Conservation (phyloP, 257 asterid species). For the Solanum bulbocastanum region DNA sequence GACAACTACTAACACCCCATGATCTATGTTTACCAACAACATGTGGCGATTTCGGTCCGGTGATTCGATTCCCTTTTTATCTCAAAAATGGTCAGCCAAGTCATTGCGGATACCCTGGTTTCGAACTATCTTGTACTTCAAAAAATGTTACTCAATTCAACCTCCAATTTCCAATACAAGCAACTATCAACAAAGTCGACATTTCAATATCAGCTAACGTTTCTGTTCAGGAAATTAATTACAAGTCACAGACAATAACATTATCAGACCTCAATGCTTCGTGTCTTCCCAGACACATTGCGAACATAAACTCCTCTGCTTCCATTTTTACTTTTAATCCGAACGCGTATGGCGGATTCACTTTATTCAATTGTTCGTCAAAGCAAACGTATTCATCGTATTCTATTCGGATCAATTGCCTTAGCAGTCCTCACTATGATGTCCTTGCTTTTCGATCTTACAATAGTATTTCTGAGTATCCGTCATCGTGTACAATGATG, state of each 20-base stretch:
- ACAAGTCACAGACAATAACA: conserved; percentile 15
- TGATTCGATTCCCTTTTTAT: conserved; percentile 56
- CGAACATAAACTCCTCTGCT: conserved; percentile 1
- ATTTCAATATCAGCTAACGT: conserved; percentile 10
- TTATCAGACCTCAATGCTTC: conserved; percentile 3
- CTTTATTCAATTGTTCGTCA: not conserved
- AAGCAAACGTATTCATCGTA: not conserved
- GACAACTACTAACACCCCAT: conserved; percentile 24
- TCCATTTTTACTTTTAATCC: not conserved
- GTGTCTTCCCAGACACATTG: conserved; percentile 18
- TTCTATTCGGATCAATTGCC: conserved; percentile 27
- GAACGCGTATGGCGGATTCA: not conserved
- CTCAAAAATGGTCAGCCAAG: conserved; percentile 4
- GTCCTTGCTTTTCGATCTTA: conserved; percentile 26
- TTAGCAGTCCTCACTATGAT: conserved; percentile 16
- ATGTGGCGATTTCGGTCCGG: conserved; percentile 40
- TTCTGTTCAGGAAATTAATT: conserved; percentile 12
- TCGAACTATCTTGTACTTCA: conserved; percentile 15
- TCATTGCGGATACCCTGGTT: conserved; percentile 20
- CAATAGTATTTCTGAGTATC: conserved; percentile 12
- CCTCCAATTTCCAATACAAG: conserved; percentile 13
- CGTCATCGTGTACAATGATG: conserved; percentile 45
- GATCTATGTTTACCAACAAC: conserved; percentile 47
- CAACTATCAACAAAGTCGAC: conserved; percentile 1
- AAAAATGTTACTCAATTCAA: not conserved